Evolutionary conservation across 768 basidiomycete genomes (phyloP), one percentile per base, ranked within the genome.

Genomic region (Nidularia pulvinata): DNA sequence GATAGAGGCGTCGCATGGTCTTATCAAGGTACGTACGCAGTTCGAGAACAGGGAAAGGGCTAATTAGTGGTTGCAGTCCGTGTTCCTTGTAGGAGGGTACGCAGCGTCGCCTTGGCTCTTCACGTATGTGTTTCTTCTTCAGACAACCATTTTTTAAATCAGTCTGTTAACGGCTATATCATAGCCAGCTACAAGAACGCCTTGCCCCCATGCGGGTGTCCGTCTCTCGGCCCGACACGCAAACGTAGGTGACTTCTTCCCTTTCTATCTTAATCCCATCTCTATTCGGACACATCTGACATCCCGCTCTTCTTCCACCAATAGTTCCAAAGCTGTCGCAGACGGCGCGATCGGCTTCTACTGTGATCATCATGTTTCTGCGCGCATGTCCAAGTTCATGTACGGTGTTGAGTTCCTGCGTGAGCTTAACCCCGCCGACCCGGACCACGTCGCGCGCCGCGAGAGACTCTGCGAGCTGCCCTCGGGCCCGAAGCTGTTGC

Each of bases 341-440:
- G 89, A 93, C 57, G 90, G 91, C 25, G 89, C 89, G 1, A 82
- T 92, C 57, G 89, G 89, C 32, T 93, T 91, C 68, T 91, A 90
- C 68, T 88, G 86, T 58, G 90, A 91, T 61, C 91, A 91, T 56
- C 86, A 91, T 59, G 91, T 93, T 52, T 88, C 88, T 4, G 88
- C 90, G 22, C 82, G 90, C 44, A 84, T 91, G 74, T 88, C 88
- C 33, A 89, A 79, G 64, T 91, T 81, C 62, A 85, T 90, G 83
- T 93, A 91, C 62, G 90, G 90, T 13, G 90, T 91, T 46, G 89
- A 91, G 65, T 91, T 84, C 62, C 71, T 91, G 16, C 80, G 89
- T 14, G 83, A 88, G 54, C 83, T 81, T 60, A 81, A 92, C 64
- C 69, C 78, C 2, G 73, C 73, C 35, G 85, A 91, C 64, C 77